Base-by-base conservation (phyloP, 140 eudicot genomes). In the Stevia rebaudiana region DNA sequence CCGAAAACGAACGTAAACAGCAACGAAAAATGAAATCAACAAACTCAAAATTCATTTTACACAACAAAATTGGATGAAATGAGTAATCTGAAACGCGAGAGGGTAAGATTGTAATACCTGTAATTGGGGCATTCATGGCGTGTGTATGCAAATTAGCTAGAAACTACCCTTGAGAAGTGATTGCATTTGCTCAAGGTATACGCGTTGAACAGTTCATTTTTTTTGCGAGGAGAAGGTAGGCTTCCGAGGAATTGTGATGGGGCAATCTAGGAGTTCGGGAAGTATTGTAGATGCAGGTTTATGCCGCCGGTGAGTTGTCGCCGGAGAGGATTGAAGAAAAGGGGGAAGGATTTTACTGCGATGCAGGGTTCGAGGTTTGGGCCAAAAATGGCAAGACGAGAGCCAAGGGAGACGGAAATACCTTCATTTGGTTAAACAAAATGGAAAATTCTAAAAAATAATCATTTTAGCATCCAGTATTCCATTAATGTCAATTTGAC, bases 81-180 rank as follows among this genome's bases (percentile, higher is more conserved):
- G 44, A 16, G 15, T 33, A 37, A 44, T 39, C 40, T 23, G 17
- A 10, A 61, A 3, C 36, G 24, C 40, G n/a, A 33, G 37, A 44
- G n/a, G 46, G 13, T 9, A 16, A 25, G 46, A 60, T 57, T 9
- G 12, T 6, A 5, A 54, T 74, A 84, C 87, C 84, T 25, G 65
- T 81, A 22, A 78, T 69, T 21, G 87, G 42, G 55, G 72, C 76
- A 21, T 78, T 76, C 92, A 84, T 83, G 76, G 39, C 30, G 69
- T 36, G 61, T 17, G 5, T 6, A 28, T 54, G 24, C 8, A 0
- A 22, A 35, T 47, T 71, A 61, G 43, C 53, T 60, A 49, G 2
- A 22, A 61, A 37, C 2, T 48, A 25, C 46, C 6, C 22, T 11
- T 36, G 48, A 33, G 59, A 49, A 49, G 60, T 18, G 15, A 22